Evolutionary conservation across 1,284 basidiomycete genomes (phyloP).

Genomic region (Cronartium ribicola): DNA sequence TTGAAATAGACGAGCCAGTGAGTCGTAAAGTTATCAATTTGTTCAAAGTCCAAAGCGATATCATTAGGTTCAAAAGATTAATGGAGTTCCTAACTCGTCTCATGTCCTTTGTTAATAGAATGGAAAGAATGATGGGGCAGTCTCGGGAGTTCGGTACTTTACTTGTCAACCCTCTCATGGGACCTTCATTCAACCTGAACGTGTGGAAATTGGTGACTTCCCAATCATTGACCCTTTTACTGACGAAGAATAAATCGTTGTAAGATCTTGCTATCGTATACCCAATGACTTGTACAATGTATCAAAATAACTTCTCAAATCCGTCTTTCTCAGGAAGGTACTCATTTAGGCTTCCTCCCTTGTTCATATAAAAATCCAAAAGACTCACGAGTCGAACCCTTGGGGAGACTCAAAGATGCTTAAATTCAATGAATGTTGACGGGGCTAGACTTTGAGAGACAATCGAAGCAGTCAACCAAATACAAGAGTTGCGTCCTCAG

Average conservation of each 20-base stretch:
- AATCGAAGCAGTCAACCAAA: too few species aligned
- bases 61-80: not conserved
- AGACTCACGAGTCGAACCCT: too few species aligned
- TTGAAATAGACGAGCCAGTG: slow-evolving; percentile 92
- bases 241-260: slow-evolving; percentile 57
- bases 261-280: too few species aligned
- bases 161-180: slow-evolving; percentile 71
- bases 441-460: too few species aligned
- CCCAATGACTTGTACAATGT: too few species aligned
- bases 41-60: not conserved
- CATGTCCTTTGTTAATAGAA: slow-evolving; percentile 54
- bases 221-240: slow-evolving; percentile 69
- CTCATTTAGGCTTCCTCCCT: too few species aligned
- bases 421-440: too few species aligned
- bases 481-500: too few species aligned
- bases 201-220: slow-evolving; percentile 77
- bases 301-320: too few species aligned
- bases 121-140: slow-evolving; percentile 48
- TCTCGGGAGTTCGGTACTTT: slow-evolving; percentile 81
- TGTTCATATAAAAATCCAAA: too few species aligned
- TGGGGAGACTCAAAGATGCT: too few species aligned
- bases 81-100: not conserved
- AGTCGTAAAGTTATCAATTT: slow-evolving; percentile 60
- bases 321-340: too few species aligned
- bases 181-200: slow-evolving; percentile 79